Evolutionary conservation across 306 rosid genomes (phyloP), one percentile per base, ranked within the genome.

Genomic region (Medicago lupulina): DNA sequence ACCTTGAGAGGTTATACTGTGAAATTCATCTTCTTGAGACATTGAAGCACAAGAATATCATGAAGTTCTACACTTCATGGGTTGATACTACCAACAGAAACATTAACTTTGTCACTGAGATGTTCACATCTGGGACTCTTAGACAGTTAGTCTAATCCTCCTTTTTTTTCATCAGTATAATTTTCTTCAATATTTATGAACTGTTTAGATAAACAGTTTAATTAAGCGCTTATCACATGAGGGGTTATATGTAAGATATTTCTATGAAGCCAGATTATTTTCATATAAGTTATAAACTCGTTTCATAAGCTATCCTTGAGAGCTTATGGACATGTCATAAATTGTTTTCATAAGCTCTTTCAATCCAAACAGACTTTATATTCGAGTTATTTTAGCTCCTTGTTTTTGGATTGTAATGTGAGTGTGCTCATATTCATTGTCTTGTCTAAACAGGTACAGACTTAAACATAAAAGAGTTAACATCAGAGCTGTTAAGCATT

Each of bases 11-110:
- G 77, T 71, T 96, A 39, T 92, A 92, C 74, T 34, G 90, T 63
- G 99, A 96, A 90, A 96, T 96, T 70, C 99, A 96, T 89, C 93
- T 96, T 55, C 97, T 96, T 81, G 90, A 96, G 85, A 96, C 97
- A 28, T 75, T 92, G 75, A 91, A 92, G 18, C 99, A 96, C 86
- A 80, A 44, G 16, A 89, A 89, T 79, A 96, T 96, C 81, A 96
- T 96, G 97, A 96, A 92, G 80, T 92, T 90, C 81, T 92, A 76
- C 68, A 83, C 96, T 71, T 96, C 99, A 7, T 96, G 99, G 99
- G 99, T 96, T 75, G 98, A 92, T 79, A 75, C 84, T 70, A 43
- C 84, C 3, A 96, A 89, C 44, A 88, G 98, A 69, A 86, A 92
- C 85, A 92, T 96, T 28, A 96, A 96, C 82, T 96, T 96, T 74